Evolutionary conservation across 1,284 basidiomycete species (phyloP).

Genomic region (Boletus semigastroideus): DNA sequence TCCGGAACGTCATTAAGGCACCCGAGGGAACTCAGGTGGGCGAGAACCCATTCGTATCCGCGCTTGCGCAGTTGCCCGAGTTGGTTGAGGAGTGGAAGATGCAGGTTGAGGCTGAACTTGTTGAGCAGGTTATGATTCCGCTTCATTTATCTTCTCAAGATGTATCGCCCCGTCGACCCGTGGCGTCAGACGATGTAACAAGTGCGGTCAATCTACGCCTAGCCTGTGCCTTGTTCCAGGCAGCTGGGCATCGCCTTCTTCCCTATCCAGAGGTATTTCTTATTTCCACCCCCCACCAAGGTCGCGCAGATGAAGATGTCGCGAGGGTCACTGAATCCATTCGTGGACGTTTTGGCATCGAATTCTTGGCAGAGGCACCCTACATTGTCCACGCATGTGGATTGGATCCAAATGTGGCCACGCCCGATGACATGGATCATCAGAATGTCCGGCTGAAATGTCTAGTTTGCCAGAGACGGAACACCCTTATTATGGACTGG

Average conservation of each 20-base stretch:
- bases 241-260: rapidly evolving
- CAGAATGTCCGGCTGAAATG: conserved; percentile 7
- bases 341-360: background rate
- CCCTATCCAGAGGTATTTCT: background rate
- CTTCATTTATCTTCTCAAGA: background rate
- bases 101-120: conserved; percentile 5
- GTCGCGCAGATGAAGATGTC: background rate
- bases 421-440: conserved; percentile 18
- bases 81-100: background rate
- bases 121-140: conserved; percentile 5
- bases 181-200: background rate
- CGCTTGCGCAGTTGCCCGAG: conserved; percentile 1
- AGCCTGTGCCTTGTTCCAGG: conserved; percentile 7
- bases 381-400: conserved; percentile 15
- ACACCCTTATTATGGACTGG: background rate
- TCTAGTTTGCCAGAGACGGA: background rate
- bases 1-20: conserved; percentile 8
- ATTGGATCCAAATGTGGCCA: conserved; percentile 22
- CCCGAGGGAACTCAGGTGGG: conserved; percentile 1
- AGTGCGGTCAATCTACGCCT: background rate
- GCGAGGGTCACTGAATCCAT: background rate
- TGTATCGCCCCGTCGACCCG: background rate
- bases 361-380: conserved; percentile 3
- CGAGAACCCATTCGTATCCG: conserved; percentile 6
- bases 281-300: background rate